These are phyloP conservation scores for Ascochyta rabiei DNA, from an alignment of 2,329 filamentous ascomycete species.

Conservation along the genomic window DNA sequence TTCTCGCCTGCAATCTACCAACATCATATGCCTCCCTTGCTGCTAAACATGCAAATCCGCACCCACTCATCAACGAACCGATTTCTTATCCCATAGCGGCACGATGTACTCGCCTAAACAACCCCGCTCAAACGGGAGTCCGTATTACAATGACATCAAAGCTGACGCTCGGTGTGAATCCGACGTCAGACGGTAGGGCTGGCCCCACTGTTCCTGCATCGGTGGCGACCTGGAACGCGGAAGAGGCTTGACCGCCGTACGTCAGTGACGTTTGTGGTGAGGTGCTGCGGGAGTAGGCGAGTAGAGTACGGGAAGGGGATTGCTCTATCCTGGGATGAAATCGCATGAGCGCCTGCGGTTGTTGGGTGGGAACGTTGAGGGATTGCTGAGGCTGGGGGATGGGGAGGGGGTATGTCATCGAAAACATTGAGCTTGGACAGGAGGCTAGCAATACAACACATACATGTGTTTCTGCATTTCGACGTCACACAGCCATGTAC, in stretches of 20 bases:
- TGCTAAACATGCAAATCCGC: not conserved
- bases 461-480: not conserved
- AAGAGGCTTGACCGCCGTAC: slow-evolving; percentile 4
- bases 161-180: not conserved
- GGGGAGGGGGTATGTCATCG: slow-evolving; percentile 6
- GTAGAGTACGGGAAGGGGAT: not conserved
- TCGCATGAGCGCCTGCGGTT: not conserved
- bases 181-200: slow-evolving; percentile 8
- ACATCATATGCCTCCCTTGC: not conserved
- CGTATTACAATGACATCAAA: slow-evolving; percentile 5
- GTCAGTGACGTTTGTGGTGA: slow-evolving; percentile 10
- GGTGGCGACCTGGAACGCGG: slow-evolving; percentile 9
- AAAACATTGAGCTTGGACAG: slow-evolving; percentile 1
- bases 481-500: too few relatives aligned
- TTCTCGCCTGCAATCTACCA: not conserved
- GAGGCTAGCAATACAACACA: not conserved
- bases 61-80: not conserved
- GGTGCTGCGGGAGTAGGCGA: slow-evolving; percentile 11
- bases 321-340: not conserved
- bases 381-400: not conserved
- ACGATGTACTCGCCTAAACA: not conserved
- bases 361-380: not conserved
- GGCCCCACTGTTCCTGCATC: slow-evolving; percentile 15
- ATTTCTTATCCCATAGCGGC: not conserved
- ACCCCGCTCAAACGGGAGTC: not conserved